These are phyloP conservation scores for Seiridium cupressi DNA, from an alignment of 2,329 filamentous ascomycete species.

Conservation along the genomic window DNA sequence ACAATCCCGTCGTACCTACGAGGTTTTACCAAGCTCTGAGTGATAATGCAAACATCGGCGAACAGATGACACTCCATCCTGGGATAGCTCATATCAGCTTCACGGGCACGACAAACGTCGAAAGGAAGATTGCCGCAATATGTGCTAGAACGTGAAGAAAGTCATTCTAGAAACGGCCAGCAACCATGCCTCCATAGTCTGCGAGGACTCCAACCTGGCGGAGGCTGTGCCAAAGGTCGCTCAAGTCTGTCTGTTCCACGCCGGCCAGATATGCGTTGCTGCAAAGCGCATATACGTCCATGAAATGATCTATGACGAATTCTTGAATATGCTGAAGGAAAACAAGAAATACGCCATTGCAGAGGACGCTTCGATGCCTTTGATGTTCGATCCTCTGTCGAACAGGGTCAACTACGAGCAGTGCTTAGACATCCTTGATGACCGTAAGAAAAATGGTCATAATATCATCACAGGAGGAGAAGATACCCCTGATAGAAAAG, in stretches of 20 bases:
- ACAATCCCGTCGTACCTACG: slow-evolving; percentile 45
- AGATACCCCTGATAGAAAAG: slow-evolving; percentile 34
- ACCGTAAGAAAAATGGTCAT: slow-evolving; percentile 52
- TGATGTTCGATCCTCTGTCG: slow-evolving; percentile 57
- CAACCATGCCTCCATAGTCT: slow-evolving; percentile 55
- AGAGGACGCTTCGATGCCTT: slow-evolving; percentile 25
- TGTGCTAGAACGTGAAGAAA: slow-evolving; percentile 49
- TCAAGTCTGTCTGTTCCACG: slow-evolving; percentile 48
- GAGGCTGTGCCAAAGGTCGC: slow-evolving; percentile 42
- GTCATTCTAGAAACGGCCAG: slow-evolving; percentile 54
- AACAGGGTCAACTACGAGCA: slow-evolving; percentile 65
- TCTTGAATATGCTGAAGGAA: slow-evolving; percentile 41
- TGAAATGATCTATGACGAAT: slow-evolving; percentile 55
- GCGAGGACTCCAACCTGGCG: slow-evolving; percentile 48
- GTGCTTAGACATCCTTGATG: slow-evolving; percentile 53
- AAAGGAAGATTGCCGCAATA: slow-evolving; percentile 45
- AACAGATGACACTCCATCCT: slow-evolving; percentile 50
- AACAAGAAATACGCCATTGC: slow-evolving; percentile 42
- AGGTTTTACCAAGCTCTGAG: slow-evolving; percentile 57
- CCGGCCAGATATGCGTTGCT: slow-evolving; percentile 54
- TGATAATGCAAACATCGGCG: slow-evolving; percentile 53
- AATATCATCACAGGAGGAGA: slow-evolving; percentile 49
- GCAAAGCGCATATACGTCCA: slow-evolving; percentile 62
- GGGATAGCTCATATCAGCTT: slow-evolving; percentile 58
- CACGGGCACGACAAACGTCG: slow-evolving; percentile 54